Conservation (phyloP, 192 early-diverging fungal species). For the Radiomyces spectabilis region DNA sequence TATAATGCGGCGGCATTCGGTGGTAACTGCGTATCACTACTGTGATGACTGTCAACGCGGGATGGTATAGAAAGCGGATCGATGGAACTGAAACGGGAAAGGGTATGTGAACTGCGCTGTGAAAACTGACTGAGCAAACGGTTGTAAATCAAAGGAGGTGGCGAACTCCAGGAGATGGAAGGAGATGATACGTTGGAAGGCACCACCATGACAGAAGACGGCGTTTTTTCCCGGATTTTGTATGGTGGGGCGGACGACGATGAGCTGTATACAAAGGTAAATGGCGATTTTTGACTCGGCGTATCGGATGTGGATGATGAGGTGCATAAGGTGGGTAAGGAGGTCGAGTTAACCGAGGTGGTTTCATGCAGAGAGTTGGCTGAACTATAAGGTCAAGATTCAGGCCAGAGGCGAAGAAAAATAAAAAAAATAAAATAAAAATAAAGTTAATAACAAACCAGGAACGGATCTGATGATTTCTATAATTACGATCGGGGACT, state of each 20-base stretch:
- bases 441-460: no score
- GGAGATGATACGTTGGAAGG: neutral
- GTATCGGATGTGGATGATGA: neutral
- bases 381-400: no score
- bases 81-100: no score
- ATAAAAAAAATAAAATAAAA: no score
- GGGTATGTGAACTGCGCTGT: no score
- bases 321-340: neutral
- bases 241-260: conserved; percentile 8
- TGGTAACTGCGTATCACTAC: neutral
- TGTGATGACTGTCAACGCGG: no score
- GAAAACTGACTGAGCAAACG: neutral
- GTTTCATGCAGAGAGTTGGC: no score
- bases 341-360: no score
- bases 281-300: neutral
- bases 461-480: no score
- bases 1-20: conserved; percentile 1
- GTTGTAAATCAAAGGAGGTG: conserved; percentile 7
- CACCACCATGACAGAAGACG: neutral
- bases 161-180: conserved; percentile 16
- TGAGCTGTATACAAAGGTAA: conserved; percentile 4
- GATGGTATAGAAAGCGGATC: no score
- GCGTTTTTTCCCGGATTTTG: conserved; percentile 10
- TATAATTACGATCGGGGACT: no score
- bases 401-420: no score